Conservation (phyloP, 2,329 filamentous ascomycete species). For the Ophiostoma ips region DNA sequence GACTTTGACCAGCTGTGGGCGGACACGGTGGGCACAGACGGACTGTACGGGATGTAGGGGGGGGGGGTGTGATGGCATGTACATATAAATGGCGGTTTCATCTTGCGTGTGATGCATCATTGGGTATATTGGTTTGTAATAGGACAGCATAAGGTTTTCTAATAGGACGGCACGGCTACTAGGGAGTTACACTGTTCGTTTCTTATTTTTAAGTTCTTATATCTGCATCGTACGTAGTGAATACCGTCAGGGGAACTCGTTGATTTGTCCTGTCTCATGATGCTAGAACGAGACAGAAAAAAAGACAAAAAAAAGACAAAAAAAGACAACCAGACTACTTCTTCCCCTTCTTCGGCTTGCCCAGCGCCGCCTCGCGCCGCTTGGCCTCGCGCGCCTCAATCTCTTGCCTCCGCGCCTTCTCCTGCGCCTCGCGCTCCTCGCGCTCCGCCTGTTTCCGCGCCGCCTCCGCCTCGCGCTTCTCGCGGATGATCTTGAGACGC, state of each 20-base stretch:
- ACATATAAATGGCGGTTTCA: not conserved
- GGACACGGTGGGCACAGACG: conserved; percentile 38
- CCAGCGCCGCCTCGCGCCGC: conserved; percentile 38
- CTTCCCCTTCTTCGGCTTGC: conserved; percentile 35
- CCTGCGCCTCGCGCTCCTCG: conserved; percentile 39
- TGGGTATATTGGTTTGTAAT: too few relatives aligned
- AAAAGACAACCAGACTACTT: conserved; percentile 18
- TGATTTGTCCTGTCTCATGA: too few relatives aligned
- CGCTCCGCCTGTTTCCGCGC: conserved; percentile 61
- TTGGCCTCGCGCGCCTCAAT: conserved; percentile 42
- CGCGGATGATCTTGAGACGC: conserved; percentile 64
- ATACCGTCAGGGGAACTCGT: too few relatives aligned
- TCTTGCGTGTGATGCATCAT: too few relatives aligned
- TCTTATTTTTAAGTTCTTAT: too few relatives aligned
- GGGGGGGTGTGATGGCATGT: too few relatives aligned
- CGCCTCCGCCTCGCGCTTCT: conserved; percentile 74
- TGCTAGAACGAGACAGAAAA: not conserved
- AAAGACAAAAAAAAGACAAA: not conserved
- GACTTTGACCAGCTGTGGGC: conserved; percentile 72
- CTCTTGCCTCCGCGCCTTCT: conserved; percentile 34
- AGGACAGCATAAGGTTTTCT: too few relatives aligned
- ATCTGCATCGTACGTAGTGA: too few relatives aligned
- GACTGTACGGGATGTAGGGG: conserved; percentile 18
- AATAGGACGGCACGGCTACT: too few relatives aligned
- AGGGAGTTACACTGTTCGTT: too few relatives aligned